Evolutionary conservation across 148 eudicot species (phyloP).

Genomic region (Camellia granthamiana): DNA sequence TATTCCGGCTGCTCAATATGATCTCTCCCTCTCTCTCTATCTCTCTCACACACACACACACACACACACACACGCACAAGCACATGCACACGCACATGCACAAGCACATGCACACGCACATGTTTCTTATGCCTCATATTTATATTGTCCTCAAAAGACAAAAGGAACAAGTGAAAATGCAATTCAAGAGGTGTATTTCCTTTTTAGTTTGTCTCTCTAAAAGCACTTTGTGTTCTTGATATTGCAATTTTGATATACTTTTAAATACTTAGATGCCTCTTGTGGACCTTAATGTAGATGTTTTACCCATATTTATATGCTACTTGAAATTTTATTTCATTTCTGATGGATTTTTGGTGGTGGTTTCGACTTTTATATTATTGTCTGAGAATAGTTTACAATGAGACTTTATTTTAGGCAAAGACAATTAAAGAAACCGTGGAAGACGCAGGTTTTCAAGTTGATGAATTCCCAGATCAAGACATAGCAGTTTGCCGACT

Average conservation of each 20-base stretch:
- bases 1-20: neutral
- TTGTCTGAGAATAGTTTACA: neutral
- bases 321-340: neutral
- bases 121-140: neutral
- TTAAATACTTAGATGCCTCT: neutral
- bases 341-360: neutral
- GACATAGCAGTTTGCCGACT: conserved; percentile 75
- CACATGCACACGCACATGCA: no score
- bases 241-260: neutral
- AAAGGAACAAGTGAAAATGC: neutral
- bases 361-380: neutral
- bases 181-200: neutral
- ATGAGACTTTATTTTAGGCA: conserved; percentile 36
- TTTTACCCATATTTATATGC: neutral
- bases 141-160: neutral
- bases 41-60: neutral
- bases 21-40: neutral
- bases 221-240: neutral
- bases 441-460: conserved; percentile 79
- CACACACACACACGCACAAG: no score
- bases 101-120: no score
- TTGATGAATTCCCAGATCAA: conserved; percentile 64
- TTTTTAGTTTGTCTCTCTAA: no score
- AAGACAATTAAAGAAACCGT: conserved; percentile 71
- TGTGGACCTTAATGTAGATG: neutral